Base-by-base conservation (phyloP, 2,329 filamentous ascomycete species). In the Aspergillus brasiliensis region DNA sequence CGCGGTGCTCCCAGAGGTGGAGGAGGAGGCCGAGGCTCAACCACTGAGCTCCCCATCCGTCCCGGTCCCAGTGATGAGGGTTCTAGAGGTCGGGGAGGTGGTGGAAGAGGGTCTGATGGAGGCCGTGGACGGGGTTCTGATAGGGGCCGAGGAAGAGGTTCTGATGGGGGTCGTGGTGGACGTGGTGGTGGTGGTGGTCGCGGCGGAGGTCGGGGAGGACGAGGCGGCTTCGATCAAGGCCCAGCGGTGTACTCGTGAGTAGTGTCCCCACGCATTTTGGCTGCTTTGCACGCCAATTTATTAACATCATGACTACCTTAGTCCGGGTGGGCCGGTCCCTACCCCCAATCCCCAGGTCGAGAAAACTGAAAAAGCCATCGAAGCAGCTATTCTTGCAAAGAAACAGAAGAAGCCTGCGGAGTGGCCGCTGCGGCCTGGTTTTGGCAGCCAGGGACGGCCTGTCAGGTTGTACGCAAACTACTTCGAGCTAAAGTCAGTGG, bases 391-490 rank as follows among this genome's bases (percentile, higher is more conserved):
- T n/a, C 62, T 75, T 3, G 51, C 58, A 23, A 62, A 62, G 21
- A 67, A 60, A 46, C 31, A 51, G 15, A 44, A 63, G 25, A 69
- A 67, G 47, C 48, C 57, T 5, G 51, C 62, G 0, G 56, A 65
- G 21, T 73, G 74, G 60, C 76, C 76, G 6, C 60, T 71, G 23
- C 70, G 77, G 17, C 77, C 77, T 11, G 76, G 71, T 2, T 78
- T 71, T 61, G 77, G 77, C 19, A 76, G 72, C 1, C 61, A 61
- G 27, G 77, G 77, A 15, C 59, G 44, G 15, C 57, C 62, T 2
- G 66, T 78, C 5, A 64, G 64, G 2, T 65, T 79, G 1, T 78
- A 72, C 64, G 74, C 77, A 31, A 79, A 79, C 57, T 78, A 77
- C 47, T 69, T 79, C 51, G 62, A 73, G 13, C 63, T 79, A 42